Conservation (phyloP, 1,139 yeast genomes). For the Hyphopichia fennica region DNA sequence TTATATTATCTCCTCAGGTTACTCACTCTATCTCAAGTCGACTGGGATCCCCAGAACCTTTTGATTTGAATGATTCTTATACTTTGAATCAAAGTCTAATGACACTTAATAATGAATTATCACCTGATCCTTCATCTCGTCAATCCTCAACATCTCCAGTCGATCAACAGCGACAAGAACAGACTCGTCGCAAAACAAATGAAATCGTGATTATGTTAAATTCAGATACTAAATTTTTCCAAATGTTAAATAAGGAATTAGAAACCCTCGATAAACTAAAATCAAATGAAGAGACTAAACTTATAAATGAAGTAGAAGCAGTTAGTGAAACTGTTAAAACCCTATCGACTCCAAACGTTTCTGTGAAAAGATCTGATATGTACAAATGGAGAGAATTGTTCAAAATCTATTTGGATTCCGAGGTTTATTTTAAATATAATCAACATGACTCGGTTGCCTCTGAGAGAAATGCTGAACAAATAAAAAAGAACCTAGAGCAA, state of each 20-base stretch:
- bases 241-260: slow-evolving; percentile 57
- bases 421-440: slow-evolving; percentile 60
- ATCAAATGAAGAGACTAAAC: slow-evolving; percentile 41
- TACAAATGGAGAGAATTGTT: slow-evolving; percentile 74
- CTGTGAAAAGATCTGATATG: slow-evolving; percentile 50
- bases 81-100: background rate
- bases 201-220: slow-evolving; percentile 41
- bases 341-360: slow-evolving; percentile 36
- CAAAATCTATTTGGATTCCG: slow-evolving; percentile 62
- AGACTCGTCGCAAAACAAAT: slow-evolving; percentile 17
- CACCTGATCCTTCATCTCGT: slow-evolving; percentile 6
- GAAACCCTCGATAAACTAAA: slow-evolving; percentile 49
- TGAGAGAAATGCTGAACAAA: slow-evolving; percentile 36
- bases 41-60: slow-evolving; percentile 8
- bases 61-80: slow-evolving; percentile 4
- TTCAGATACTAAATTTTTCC: slow-evolving; percentile 54
- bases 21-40: background rate
- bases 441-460: slow-evolving; percentile 44
- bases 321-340: slow-evolving; percentile 41
- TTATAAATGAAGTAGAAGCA: slow-evolving; percentile 42
- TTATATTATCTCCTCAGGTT: slow-evolving; percentile 5
- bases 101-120: background rate
- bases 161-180: too few species aligned
- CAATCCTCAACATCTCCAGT: too few species aligned
- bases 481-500: slow-evolving; percentile 38